Conservation (phyloP, 2,329 filamentous ascomycete genomes). For the Dactylellina parvicollis region DNA sequence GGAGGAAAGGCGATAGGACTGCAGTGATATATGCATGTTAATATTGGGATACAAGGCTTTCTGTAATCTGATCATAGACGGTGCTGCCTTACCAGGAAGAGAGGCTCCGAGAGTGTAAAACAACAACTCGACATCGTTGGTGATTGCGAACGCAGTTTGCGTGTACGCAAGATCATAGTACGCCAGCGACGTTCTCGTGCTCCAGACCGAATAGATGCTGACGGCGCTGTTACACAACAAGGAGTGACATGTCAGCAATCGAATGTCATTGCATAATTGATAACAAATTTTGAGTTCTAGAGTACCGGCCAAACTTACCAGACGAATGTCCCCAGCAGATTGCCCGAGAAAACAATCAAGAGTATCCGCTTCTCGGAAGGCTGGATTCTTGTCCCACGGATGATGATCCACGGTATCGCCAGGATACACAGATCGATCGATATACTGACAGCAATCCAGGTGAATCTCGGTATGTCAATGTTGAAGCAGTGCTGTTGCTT, state of each 20-base stretch:
- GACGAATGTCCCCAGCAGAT: constrained; percentile 58
- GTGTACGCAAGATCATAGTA: constrained; percentile 56
- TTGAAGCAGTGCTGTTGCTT: constrained; percentile 56
- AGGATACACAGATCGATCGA: constrained; percentile 58
- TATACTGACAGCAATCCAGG: constrained; percentile 58
- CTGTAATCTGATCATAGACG: background rate
- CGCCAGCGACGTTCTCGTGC: constrained; percentile 35
- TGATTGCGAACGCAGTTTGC: constrained; percentile 58
- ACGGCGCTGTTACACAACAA: constrained; percentile 30
- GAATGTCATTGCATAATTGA: background rate
- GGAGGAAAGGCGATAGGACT: constrained; percentile 49
- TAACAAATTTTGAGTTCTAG: background rate
- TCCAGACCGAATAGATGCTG: constrained; percentile 53
- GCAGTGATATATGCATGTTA: background rate
- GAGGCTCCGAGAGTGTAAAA: constrained; percentile 59
- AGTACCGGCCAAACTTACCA: constrained; percentile 55
- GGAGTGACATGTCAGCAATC: constrained; percentile 13
- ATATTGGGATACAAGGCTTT: background rate
- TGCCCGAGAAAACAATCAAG: constrained; percentile 58
- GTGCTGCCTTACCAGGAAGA: constrained; percentile 54
- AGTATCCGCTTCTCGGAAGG: constrained; percentile 57
- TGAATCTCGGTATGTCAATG: constrained; percentile 59
- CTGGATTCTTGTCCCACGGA: constrained; percentile 56
- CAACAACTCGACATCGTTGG: constrained; percentile 59
- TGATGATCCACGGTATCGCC: constrained; percentile 57